Base-by-base conservation (phyloP, 164 flowering plant species). In the Umbilicus rupestris region DNA sequence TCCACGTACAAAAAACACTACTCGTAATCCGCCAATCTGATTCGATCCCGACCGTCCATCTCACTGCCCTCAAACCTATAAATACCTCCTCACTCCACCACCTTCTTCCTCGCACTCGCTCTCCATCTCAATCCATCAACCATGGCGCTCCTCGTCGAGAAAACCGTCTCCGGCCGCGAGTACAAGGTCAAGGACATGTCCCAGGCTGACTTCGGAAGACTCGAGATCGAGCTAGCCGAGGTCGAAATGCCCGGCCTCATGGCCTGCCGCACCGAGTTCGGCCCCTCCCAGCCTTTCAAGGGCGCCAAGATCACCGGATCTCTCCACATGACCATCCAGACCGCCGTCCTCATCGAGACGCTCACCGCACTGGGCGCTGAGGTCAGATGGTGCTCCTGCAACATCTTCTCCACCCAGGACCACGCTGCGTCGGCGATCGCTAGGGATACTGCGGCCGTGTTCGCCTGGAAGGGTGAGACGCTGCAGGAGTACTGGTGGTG, bases 401-500 rank as follows among this genome's bases (percentile, higher is more conserved):
- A 87, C 80, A 87, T 87, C 66, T 87, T 87, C 85, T 83, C 87
- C 70, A 87, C 92, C 31, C 92, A 87, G 75, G 92, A 87, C 74
- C 92, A 87, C 74, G 89, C 92, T 39, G 92, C 92, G 22, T 87
- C 91, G 41, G 88, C 86, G 67, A 84, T 82, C 39, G 91, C 91
- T 3, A 85, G 91, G 31, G 88, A 86, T 73, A 73, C 79, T 70
- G 88, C 88, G 31, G 78, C 91, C 22, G 91, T 86, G 42, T 86
- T 86, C 69, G 91, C 91, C 70, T 87, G 92, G 92, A 87, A 87
- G 71, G 92, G 92, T 0, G 92, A 87, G 79, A 87, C 87, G 6
- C 39, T 52, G 3, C 89, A 85, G 81, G 92, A 87, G 82, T 87
- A 87, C 81, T 87, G 92, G 92, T 87, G 92, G 92, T 87, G 92